Conservation (phyloP, 768 basidiomycete genomes). For the Rubroboletus satanas region DNA sequence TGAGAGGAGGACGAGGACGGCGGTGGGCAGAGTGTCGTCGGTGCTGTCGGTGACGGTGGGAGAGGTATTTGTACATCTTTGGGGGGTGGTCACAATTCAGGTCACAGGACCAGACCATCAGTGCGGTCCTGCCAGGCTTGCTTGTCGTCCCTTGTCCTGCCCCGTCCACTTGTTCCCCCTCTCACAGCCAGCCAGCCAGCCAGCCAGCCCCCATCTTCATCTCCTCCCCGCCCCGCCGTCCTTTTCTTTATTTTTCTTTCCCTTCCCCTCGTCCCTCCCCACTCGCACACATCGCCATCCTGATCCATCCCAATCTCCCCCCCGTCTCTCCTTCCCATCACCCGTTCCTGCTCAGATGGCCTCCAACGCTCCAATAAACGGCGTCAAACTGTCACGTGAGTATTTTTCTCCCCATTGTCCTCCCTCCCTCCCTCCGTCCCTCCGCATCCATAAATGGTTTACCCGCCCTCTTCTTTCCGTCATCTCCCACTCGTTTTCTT, state of each 20-base stretch:
- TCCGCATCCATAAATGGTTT: slow-evolving; percentile 29
- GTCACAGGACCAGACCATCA: slow-evolving; percentile 31
- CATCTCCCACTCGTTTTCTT: slow-evolving; percentile 34
- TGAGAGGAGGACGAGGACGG: neutral
- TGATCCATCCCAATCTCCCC: slow-evolving; percentile 11
- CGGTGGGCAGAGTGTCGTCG: neutral
- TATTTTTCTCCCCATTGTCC: slow-evolving; percentile 26
- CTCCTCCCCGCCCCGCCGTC: slow-evolving; percentile 7
- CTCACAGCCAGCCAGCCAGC: slow-evolving; percentile 4
- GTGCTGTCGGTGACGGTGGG: slow-evolving; percentile 1
- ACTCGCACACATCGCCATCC: slow-evolving; percentile 10
- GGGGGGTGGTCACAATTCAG: slow-evolving; percentile 21
- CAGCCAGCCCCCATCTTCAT: slow-evolving; percentile 1
- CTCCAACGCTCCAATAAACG: slow-evolving; percentile 79
- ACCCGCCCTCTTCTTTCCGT: slow-evolving; percentile 21
- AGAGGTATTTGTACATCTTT: slow-evolving; percentile 32
- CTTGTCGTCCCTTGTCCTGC: slow-evolving; percentile 6
- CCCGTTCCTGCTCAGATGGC: slow-evolving; percentile 45
- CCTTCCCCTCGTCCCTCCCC: neutral
- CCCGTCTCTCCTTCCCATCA: slow-evolving; percentile 3
- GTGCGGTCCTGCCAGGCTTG: slow-evolving; percentile 20
- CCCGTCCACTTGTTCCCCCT: slow-evolving; percentile 12
- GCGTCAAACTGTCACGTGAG: slow-evolving; percentile 83
- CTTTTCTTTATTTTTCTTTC: neutral
- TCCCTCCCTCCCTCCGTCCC: slow-evolving; percentile 15